Percentiles rank a stretch among this genome's conserved stretches.
Evolutionary conservation across 1,139 yeast genomes (phyloP).

Genomic region (Nakaseomyces sp.): DNA sequence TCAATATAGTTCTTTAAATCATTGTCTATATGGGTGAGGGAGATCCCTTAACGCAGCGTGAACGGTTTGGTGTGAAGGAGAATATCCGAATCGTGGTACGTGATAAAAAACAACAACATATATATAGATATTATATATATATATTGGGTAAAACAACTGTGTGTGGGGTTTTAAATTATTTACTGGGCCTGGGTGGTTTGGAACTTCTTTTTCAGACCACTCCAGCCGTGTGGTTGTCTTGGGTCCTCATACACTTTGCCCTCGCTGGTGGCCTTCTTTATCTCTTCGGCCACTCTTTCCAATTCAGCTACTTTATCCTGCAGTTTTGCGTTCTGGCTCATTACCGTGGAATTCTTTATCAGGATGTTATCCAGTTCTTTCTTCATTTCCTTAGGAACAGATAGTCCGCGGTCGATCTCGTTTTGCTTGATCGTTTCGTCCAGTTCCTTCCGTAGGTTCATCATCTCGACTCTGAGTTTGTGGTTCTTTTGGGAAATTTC

Average conservation of each 20-base stretch:
- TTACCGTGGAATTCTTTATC: constrained; percentile 51
- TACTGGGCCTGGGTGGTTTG: constrained; percentile 4
- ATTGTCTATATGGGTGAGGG: no score
- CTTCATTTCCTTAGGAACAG: constrained; percentile 35
- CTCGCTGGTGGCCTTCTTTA: constrained; percentile 12
- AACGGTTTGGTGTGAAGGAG: no score
- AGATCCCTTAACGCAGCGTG: no score
- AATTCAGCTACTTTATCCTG: constrained; percentile 39
- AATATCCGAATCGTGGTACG: no score
- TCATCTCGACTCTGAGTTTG: constrained; percentile 45
- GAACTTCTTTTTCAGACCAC: constrained; percentile 4
- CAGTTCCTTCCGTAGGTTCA: constrained; percentile 36
- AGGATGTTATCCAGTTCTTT: constrained; percentile 43
- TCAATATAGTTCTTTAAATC: no score
- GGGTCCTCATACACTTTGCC: constrained; percentile 10
- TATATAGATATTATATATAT: no score
- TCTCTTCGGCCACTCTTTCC: constrained; percentile 13
- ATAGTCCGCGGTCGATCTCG: constrained; percentile 26
- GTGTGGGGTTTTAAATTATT: no score
- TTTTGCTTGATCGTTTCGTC: constrained; percentile 28
- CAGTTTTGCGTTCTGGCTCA: constrained; percentile 43
- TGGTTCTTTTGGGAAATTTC: constrained; percentile 59
- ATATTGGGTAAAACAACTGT: no score
- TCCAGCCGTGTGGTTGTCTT: background rate
- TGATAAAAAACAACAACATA: no score